Evolutionary conservation across 108 stramenopile species (phyloP).

Genomic region (Craspedostauros australis): DNA sequence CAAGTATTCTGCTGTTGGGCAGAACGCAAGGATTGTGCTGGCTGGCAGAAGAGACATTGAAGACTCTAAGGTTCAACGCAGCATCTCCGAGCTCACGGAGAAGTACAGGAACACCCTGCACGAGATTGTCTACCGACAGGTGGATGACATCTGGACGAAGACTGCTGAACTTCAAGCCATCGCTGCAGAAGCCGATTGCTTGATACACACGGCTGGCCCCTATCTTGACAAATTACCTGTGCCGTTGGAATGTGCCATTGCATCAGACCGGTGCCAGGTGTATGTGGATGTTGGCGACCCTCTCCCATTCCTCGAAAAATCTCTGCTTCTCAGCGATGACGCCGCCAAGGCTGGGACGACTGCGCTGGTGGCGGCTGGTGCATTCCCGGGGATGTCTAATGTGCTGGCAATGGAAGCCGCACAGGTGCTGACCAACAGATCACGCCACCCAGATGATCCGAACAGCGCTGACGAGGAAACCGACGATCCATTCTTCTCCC

Average conservation of each 20-base stretch:
- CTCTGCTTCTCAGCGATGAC: slow-evolving; percentile 3
- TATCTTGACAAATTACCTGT: slow-evolving; percentile 27
- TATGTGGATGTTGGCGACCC: slow-evolving; percentile 64
- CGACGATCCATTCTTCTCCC: no score
- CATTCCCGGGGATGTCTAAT: slow-evolving; percentile 64
- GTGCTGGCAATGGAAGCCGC: slow-evolving; percentile 53
- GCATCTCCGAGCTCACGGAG: background rate
- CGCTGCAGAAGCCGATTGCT: slow-evolving; percentile 14
- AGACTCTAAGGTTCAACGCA: background rate
- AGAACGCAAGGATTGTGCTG: background rate
- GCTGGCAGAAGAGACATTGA: background rate
- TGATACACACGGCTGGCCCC: slow-evolving; percentile 59
- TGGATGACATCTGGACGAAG: background rate
- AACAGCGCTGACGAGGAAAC: background rate
- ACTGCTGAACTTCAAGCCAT: background rate
- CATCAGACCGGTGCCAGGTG: slow-evolving; percentile 11
- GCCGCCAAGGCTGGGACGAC: slow-evolving; percentile 22
- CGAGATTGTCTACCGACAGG: background rate
- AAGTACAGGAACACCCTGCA: background rate
- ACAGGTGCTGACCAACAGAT: background rate
- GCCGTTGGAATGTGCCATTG: slow-evolving; percentile 14
- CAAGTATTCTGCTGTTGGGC: background rate
- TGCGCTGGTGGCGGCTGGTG: slow-evolving; percentile 44
- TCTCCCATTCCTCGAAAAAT: slow-evolving; percentile 32
- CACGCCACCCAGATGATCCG: background rate